Base-by-base conservation (phyloP, 2,329 filamentous ascomycete species). In the Diplocarpon mali region DNA sequence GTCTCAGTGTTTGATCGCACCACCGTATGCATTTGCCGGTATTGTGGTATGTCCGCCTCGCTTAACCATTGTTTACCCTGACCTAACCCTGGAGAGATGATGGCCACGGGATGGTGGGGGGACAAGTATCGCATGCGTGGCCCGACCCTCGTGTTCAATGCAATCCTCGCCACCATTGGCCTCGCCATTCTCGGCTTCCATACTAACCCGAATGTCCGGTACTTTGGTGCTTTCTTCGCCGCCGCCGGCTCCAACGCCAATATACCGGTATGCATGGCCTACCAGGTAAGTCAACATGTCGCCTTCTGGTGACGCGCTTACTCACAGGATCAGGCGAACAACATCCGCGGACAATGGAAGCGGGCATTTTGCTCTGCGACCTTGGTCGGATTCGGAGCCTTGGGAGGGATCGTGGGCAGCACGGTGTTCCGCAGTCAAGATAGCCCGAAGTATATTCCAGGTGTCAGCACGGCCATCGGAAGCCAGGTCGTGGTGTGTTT, bases 291-390 rank as follows among this genome's bases (percentile, higher is more conserved):
- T 32, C 30, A 14, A 32, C 30, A 12, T 9, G 3, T 32, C 30
- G 11, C 3, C 4, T 32, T 14, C 10, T 3, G 30, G 4, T 32
- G 5, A 3, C 30, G 4, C 9, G 11, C 3, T 9, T 12, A 14
- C 30, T 32, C 4, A 32, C 30, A 3, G 11, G 11, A 12, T 5
- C 85, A 90, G 66, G 84, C 85, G 35, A 86, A 68, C 84, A 90
- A 67, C 29, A 47, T 92, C 60, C 79, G 85, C 42, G 86, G 85
- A 0, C 85, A 92, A 65, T 92, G 85, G 84, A 92, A 89, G 67
- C 78, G 86, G 37, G 85, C 85, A 0, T 81, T 92, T 54, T 81
- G 77, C 61, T 84, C 78, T 47, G 83, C 85, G 2, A 82, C 80
- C 0, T 72, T 90, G 2, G 82, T 92, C 3, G 83, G 80, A 1